phyloP scores from a whole-genome alignment of 208 protist genomes.

The Tritrichomonas musculus region DNA sequence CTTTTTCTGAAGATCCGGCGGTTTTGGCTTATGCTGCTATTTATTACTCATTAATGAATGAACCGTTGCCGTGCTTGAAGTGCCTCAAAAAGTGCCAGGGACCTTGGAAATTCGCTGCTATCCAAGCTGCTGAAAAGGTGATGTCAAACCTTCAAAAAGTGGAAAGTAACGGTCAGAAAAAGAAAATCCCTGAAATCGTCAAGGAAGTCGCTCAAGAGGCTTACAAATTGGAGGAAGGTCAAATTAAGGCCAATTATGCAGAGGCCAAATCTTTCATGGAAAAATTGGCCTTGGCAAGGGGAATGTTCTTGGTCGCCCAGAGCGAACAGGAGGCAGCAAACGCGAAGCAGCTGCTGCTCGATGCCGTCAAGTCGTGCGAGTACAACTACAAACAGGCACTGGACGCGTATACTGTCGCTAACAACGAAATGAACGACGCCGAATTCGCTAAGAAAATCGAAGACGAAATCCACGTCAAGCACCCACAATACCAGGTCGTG shows the following conservation, averaged over 20 bases:
- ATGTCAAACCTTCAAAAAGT: background rate
- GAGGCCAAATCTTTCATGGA: background rate
- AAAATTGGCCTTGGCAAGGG: background rate
- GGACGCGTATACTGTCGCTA: background rate
- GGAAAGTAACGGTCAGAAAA: no score
- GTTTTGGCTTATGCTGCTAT: background rate
- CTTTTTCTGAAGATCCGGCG: background rate
- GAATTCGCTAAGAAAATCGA: background rate
- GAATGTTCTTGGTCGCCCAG: no score
- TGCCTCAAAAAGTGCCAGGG: background rate
- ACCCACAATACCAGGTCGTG: background rate
- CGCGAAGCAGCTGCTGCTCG: background rate
- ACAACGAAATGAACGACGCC: background rate
- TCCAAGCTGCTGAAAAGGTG: background rate
- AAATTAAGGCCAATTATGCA: background rate
- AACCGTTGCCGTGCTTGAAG: background rate
- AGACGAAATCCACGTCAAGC: background rate
- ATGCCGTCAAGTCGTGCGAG: background rate
- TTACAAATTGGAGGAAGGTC: no score
- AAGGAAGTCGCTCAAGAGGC: background rate
- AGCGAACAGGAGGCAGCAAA: background rate
- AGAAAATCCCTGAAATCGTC: background rate
- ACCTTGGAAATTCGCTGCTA: no score
- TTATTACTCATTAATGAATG: background rate
- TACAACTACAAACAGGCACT: background rate